Conservation (phyloP, 148 eudicot species). For the Drosera capensis region DNA sequence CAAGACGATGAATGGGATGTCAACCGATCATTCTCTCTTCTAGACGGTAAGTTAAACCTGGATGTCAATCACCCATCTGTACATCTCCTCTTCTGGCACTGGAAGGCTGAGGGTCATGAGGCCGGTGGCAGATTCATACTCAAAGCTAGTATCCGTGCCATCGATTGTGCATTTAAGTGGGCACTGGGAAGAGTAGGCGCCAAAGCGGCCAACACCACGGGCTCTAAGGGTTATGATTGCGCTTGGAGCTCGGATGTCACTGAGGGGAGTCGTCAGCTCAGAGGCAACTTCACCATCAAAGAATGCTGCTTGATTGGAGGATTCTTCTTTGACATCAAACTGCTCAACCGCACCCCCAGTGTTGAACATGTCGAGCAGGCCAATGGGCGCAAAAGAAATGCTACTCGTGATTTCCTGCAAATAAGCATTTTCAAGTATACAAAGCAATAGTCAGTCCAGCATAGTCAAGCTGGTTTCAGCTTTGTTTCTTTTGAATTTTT, state of each 20-base stretch:
- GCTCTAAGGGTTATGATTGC: slow-evolving; percentile 43
- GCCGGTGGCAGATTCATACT: slow-evolving; percentile 32
- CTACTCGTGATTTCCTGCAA: slow-evolving; percentile 42
- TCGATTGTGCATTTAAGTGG: slow-evolving; percentile 49
- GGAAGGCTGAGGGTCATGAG: slow-evolving; percentile 44
- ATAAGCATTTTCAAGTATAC: neutral
- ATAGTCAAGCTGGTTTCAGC: neutral
- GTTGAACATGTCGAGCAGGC: slow-evolving; percentile 78
- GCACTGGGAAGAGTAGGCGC: slow-evolving; percentile 50
- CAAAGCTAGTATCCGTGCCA: slow-evolving; percentile 21
- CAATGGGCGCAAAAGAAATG: slow-evolving; percentile 72
- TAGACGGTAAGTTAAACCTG: slow-evolving; percentile 29
- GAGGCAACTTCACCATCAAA: slow-evolving; percentile 19
- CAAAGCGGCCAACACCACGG: slow-evolving; percentile 72
- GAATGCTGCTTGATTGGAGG: slow-evolving; percentile 13
- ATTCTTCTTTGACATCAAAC: slow-evolving; percentile 17
- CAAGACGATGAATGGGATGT: no score
- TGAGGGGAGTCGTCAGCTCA: slow-evolving; percentile 11
- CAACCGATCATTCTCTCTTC: no score
- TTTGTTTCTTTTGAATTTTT: neutral
- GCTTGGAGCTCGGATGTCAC: slow-evolving; percentile 14
- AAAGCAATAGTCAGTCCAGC: neutral
- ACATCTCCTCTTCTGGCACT: slow-evolving; percentile 50
- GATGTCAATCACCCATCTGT: slow-evolving; percentile 58
- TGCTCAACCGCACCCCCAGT: slow-evolving; percentile 59